Evolutionary conservation across 257 asterid genomes (phyloP).

Genomic region (Gentiana dahurica): DNA sequence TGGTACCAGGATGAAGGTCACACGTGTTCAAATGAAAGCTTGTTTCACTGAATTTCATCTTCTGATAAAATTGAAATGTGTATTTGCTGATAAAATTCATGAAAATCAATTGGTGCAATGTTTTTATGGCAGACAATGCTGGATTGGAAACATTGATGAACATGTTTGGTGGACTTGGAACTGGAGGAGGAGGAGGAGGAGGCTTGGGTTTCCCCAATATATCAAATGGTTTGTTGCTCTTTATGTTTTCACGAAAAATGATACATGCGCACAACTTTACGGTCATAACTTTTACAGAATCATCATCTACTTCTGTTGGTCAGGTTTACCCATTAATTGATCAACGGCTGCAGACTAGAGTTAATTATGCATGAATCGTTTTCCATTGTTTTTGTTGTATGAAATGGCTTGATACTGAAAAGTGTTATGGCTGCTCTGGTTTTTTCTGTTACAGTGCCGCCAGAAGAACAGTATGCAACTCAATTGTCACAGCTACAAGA

Average conservation of each 20-base stretch:
- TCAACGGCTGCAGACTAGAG: too few species aligned
- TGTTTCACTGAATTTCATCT: neutral
- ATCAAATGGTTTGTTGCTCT: slow-evolving; percentile 19
- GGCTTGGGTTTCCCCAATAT: slow-evolving; percentile 22
- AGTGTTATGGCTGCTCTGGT: neutral
- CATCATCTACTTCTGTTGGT: too few species aligned
- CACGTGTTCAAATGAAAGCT: neutral
- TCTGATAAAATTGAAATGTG: neutral
- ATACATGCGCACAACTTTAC: too few species aligned
- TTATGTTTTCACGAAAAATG: too few species aligned
- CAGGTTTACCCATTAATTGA: too few species aligned
- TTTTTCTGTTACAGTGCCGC: slow-evolving; percentile 23
- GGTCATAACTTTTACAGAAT: too few species aligned
- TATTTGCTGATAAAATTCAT: slow-evolving; percentile 1
- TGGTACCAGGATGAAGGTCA: neutral
- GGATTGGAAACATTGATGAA: slow-evolving; percentile 34
- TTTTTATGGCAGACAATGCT: slow-evolving; percentile 2
- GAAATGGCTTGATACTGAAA: neutral
- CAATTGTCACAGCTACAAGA: slow-evolving; percentile 36
- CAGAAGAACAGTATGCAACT: slow-evolving; percentile 32
- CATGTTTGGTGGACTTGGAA: slow-evolving; percentile 41
- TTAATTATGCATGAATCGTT: too few species aligned
- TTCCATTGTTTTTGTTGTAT: neutral
- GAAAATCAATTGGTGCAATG: slow-evolving; percentile 1
- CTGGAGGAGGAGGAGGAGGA: slow-evolving; percentile 10